A percentile compares a stretch with the other conserved stretches of the same genome.
Conservation (phyloP, 2,329 filamentous ascomycete genomes). For the Lecanicillium sp. region DNA sequence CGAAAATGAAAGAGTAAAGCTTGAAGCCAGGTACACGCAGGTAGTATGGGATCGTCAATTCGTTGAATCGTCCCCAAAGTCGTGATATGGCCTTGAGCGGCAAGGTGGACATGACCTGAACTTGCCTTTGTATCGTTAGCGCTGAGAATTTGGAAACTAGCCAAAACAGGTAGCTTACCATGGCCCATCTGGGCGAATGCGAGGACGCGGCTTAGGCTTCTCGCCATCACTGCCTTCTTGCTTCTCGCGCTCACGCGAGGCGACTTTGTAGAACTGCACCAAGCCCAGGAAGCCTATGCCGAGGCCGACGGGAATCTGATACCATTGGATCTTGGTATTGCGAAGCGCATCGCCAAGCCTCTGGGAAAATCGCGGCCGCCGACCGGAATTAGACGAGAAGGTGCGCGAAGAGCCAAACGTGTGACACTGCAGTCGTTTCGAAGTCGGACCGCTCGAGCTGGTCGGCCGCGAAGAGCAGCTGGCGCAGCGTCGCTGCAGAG, state of each 20-base stretch:
- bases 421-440: constrained; percentile 14
- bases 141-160: neutral
- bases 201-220: constrained; percentile 42
- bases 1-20: constrained; percentile 83
- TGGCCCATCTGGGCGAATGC: constrained; percentile 74
- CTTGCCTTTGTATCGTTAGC: constrained; percentile 47
- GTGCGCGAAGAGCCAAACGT: constrained; percentile 15
- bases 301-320: constrained; percentile 78
- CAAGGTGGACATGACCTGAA: constrained; percentile 87
- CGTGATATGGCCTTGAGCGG: constrained; percentile 86
- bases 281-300: constrained; percentile 78
- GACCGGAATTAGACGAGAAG: constrained; percentile 29
- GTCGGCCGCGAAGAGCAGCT: constrained; percentile 15
- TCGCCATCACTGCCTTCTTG: constrained; percentile 30
- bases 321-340: constrained; percentile 66
- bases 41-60: constrained; percentile 79
- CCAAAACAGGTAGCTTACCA: constrained; percentile 43
- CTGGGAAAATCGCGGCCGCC: constrained; percentile 41
- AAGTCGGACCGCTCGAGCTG: constrained; percentile 13
- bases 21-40: constrained; percentile 84
- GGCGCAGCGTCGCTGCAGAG: constrained; percentile 20
- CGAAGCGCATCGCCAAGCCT: constrained; percentile 40
- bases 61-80: constrained; percentile 87
- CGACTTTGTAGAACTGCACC: constrained; percentile 75
- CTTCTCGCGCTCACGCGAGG: constrained; percentile 44